phyloP scores from a whole-genome alignment of 495 filamentous ascomycete genomes.

The Penicillium crystallinum region DNA sequence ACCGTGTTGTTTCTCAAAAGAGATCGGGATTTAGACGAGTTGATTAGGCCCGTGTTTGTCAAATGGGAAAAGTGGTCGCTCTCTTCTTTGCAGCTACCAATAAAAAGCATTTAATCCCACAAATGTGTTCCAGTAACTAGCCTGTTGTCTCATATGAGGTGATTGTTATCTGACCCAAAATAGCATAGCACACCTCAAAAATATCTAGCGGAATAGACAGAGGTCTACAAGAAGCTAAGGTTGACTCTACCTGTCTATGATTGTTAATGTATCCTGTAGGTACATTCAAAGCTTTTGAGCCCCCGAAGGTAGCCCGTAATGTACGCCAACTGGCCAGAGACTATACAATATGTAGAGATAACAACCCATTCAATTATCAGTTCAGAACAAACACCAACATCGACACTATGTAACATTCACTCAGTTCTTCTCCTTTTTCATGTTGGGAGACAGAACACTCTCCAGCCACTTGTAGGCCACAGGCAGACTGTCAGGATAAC shows the following conservation, averaged over 20 bases:
- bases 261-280: no score
- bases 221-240: no score
- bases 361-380: no score
- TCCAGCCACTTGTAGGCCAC: conserved; percentile 37
- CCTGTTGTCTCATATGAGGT: no score
- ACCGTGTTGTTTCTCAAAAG: conserved; percentile 7
- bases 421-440: conserved; percentile 21
- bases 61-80: not conserved
- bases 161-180: no score
- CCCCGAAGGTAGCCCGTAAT: no score
- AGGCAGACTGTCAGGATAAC: conserved; percentile 48
- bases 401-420: not conserved
- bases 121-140: not conserved
- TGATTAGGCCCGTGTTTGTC: not conserved
- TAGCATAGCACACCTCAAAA: no score
- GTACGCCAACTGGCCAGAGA: no score
- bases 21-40: conserved; percentile 5
- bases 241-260: no score
- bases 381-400: not conserved
- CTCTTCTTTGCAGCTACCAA: not conserved
- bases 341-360: no score
- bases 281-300: no score
- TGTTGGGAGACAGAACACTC: conserved; percentile 25
- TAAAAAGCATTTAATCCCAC: not conserved
- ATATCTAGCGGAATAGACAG: no score